Conservation (phyloP, 2,329 filamentous ascomycete genomes). For the Ceratocystis ficicola region DNA sequence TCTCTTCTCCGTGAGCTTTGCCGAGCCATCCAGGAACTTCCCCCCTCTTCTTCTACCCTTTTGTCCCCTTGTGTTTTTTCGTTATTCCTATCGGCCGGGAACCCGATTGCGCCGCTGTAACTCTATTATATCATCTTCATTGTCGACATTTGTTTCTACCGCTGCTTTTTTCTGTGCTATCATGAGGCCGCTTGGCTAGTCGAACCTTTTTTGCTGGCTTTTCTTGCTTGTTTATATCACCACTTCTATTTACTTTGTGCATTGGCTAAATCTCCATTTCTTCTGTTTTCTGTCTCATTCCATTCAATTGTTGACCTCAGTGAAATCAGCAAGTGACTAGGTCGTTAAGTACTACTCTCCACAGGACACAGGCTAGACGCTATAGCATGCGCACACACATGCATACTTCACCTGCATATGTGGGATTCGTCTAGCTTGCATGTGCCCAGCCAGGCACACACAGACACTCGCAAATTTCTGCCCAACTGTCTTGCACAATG, state of each 20-base stretch:
- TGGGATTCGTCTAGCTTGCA: background rate
- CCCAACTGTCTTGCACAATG: background rate
- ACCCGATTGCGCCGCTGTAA: slow-evolving; percentile 21
- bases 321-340: background rate
- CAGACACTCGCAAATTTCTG: slow-evolving; percentile 4
- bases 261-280: background rate
- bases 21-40: background rate
- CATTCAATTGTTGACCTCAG: too few relatives aligned
- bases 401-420: background rate
- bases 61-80: slow-evolving; percentile 2
- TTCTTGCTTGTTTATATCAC: slow-evolving; percentile 6
- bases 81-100: slow-evolving; percentile 16
- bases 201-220: background rate
- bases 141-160: slow-evolving; percentile 1
- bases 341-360: background rate
- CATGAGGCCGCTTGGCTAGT: background rate
- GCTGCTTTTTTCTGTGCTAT: background rate
- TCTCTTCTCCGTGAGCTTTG: background rate
- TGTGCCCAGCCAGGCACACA: background rate
- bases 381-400: background rate
- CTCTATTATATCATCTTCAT: slow-evolving; percentile 16
- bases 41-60: slow-evolving; percentile 19
- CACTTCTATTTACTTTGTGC: background rate
- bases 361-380: background rate
- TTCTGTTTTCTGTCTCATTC: background rate